phyloP scores from a whole-genome alignment of 345 rosid species.

The Lepidium didymum region DNA sequence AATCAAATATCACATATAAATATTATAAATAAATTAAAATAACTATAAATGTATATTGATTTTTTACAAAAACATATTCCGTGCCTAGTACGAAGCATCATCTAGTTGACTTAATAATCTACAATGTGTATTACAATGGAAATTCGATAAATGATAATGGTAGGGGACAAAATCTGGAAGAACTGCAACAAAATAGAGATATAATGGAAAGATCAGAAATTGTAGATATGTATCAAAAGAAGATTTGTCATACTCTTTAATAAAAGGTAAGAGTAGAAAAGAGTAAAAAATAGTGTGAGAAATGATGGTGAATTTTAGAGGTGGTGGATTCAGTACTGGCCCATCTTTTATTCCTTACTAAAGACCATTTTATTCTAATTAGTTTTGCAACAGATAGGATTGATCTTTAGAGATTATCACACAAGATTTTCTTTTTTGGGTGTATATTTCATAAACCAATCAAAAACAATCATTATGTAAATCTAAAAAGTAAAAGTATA shows the following conservation, averaged over 20 bases:
- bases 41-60: no score
- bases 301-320: slow-evolving; percentile 16
- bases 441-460: no score
- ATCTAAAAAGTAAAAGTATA: neutral
- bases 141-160: neutral
- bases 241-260: neutral
- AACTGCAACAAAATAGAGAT: neutral
- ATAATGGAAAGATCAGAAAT: neutral
- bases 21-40: no score
- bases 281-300: slow-evolving; percentile 19
- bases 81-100: no score
- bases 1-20: no score
- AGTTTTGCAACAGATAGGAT: neutral
- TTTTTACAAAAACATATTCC: no score
- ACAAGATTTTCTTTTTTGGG: neutral
- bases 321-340: slow-evolving; percentile 1
- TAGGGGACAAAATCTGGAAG: neutral
- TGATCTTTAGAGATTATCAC: neutral
- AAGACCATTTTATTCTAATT: neutral
- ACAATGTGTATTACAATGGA: neutral
- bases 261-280: neutral
- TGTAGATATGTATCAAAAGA: neutral
- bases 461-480: no score
- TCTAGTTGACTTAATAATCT: no score
- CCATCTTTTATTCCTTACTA: slow-evolving; percentile 1